Base-by-base conservation (phyloP, 768 basidiomycete species). In the Suillus cothurnatus region DNA sequence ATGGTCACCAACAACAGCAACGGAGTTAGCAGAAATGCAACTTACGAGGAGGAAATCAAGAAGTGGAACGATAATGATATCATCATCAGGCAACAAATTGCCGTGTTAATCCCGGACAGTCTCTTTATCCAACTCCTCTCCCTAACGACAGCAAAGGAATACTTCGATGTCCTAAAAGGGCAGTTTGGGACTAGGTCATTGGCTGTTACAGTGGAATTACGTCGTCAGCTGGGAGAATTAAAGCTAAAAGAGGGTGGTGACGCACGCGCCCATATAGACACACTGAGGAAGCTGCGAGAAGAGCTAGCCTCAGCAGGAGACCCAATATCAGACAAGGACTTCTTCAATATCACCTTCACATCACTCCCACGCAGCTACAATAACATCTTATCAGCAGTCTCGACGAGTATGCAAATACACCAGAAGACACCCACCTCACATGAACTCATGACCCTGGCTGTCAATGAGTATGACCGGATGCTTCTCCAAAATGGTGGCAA, bases 11-110 rank as follows among this genome's bases (percentile, higher is more conserved):
- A 41, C 67, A 7, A 34, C 32, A n/a, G 32, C 32, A 34, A n/a
- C n/a, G n/a, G n/a, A n/a, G n/a, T 49, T 53, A 26, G 58, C 50
- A 6, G 67, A 62, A 11, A 61, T 63, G 8, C 61, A 61, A 56
- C 63, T 19, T 45, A 45, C n/a, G 45, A 45, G 45, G n/a, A 45
- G 45, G 45, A 45, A n/a, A 21, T 45, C 8, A 9, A 21, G n/a
- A n/a, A 45, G n/a, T 45, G 45, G 45, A 21, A 55, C 41, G 67
- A 71, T 45, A 69, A 69, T n/a, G 73, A 78, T 49, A 69, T 72
- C 17, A 69, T 72, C 23, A 70, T 77, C 34, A 76, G 74, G 49
- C 57, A 58, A 6, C 50, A 52, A 52, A 52, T 28, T 28, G 26
- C 50, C 26, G 6, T 52, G 15, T 28, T 52, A 15, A 34, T 34